Evolutionary conservation across 139 green algal genomes (phyloP).

Genomic region (Zygnema cylindricum): DNA sequence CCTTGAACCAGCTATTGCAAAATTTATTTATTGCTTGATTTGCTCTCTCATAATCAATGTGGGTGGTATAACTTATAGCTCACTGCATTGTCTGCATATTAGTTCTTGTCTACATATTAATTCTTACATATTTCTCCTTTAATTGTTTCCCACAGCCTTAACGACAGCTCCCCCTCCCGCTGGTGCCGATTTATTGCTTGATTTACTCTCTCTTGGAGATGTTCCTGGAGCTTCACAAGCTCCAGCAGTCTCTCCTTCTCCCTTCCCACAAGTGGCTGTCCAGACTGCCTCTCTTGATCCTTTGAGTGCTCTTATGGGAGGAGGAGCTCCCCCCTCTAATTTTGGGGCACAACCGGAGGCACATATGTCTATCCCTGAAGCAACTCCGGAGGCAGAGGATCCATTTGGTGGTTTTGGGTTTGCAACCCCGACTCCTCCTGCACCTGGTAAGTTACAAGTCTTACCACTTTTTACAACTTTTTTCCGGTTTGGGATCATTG

Average conservation of each 20-base stretch:
- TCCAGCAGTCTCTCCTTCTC: constrained; percentile 10
- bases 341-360: background rate
- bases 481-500: too few species aligned
- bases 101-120: too few species aligned
- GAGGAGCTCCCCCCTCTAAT: background rate
- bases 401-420: constrained; percentile 57
- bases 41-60: too few species aligned
- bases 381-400: background rate
- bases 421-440: constrained; percentile 20
- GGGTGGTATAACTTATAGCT: too few species aligned
- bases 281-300: constrained; percentile 40
- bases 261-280: background rate
- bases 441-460: constrained; percentile 28
- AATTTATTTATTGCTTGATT: too few species aligned
- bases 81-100: too few species aligned
- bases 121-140: too few species aligned
- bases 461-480: too few species aligned
- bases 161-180: background rate
- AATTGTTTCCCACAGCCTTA: too few species aligned
- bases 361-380: too few species aligned
- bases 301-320: constrained; percentile 53
- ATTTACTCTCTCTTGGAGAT: constrained; percentile 65
- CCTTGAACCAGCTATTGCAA: too few species aligned
- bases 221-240: constrained; percentile 25
- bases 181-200: constrained; percentile 49